Base-by-base conservation (phyloP, 2,329 filamentous ascomycete genomes). In the Lithohypha guttulata region DNA sequence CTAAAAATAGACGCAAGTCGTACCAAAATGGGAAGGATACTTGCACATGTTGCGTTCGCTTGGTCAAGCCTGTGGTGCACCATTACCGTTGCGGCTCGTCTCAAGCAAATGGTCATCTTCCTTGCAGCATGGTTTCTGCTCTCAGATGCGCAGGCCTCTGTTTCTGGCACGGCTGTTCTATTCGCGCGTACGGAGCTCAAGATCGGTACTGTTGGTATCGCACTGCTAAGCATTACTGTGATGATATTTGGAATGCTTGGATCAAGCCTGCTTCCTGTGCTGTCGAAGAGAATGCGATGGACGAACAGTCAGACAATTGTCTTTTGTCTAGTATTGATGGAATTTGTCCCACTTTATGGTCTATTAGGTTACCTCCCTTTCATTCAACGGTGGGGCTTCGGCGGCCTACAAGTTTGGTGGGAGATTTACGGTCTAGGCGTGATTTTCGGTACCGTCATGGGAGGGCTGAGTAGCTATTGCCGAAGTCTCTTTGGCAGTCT, bases 351-450 rank as follows among this genome's bases (percentile, higher is more conserved):
- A 0, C 54, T 94, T 0, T 95, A 95, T 50, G 86, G 86, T 0
- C 68, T 95, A 23, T 63, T 91, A 11, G 85, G 84, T 2, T 93
- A 89, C 52, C 69, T 94, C 6, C 84, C 85, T 0, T 73, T 83
- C 3, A 70, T 95, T 26, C 71, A 75, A 47, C 64, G 68, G 2
- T 78, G 79, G 66, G 85, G 84, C 1, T 76, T 84, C 1, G 63
- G 84, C 7, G 87, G 87, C 1, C 67, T 95, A 11, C 84, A 93
- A 59, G 77, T 86, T 58, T 78, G 81, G 2, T 93, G 84, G 82
- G 87, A 95, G 54, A 94, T 95, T 77, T 95, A 89, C 53, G 83
- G 84, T 0, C 63, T 95, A 0, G 86, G 82, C 0, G 79, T 83
- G 3, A 74, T 94, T 3, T 93, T 93, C 57, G 87, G 87, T 0